Base-by-base conservation (phyloP, 2,329 filamentous ascomycete genomes). In the Salinomyces thailandicus region DNA sequence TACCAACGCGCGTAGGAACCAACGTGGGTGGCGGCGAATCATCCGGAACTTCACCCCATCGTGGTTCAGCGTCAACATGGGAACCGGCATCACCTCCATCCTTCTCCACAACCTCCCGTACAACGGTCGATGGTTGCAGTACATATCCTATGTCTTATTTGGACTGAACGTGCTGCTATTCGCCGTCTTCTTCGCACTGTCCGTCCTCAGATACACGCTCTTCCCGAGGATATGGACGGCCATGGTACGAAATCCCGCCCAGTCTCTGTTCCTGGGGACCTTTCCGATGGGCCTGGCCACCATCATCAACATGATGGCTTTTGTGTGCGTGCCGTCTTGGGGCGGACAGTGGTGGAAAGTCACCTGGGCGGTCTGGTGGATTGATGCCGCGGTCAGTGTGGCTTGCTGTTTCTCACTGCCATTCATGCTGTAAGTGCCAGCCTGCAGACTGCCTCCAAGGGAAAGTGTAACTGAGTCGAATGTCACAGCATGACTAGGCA, bases 191-290 rank as follows among this genome's bases (percentile, higher is more conserved):
- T 57, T 69, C 14, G 39, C 60, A 5, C 66, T 79, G 31, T 77
- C 72, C 1, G 38, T 73, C 2, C 52, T 79, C 2, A 69, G 80
- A 4, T 85, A 84, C 48, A 61, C 62, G 0, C 49, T 82, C 1
- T 84, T 80, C 48, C 79, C 78, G 0, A 67, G 72, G 39, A 75
- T 82, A 18, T 84, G 77, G 70, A 51, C 40, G 0, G 72, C 70
- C 12, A 81, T 85, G 78, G 69, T 84, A 22, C 60, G 63, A 2
- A 75, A 85, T 51, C 77, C 76, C 0, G 70, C 69, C 1, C 76
- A 85, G 50, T 77, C 73, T 1, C 64, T 85, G 36, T 85, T 84
- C 46, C 59, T 85, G 3, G 79, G 61, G 1, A 52, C 50, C n/a
- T 41, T 55, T 28, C 52, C 52, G 0, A 52, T 55, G 47, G 51